Evolutionary conservation across 179 eudicot species (phyloP).

Genomic region (Silene noctiflora): DNA sequence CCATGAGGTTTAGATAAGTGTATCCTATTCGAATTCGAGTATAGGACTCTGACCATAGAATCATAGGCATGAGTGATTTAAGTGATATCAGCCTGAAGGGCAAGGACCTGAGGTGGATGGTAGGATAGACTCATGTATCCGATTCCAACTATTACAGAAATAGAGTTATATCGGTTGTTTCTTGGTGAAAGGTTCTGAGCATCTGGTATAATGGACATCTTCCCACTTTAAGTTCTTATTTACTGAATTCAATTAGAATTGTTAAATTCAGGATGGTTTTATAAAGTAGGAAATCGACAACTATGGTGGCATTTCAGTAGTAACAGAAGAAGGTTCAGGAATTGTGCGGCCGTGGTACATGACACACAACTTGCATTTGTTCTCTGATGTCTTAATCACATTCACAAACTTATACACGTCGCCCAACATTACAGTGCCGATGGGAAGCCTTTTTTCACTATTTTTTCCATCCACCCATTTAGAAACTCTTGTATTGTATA

Average conservation of each 20-base stretch:
- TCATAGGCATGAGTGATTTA: neutral
- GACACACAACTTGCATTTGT: no score
- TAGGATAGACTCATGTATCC: neutral
- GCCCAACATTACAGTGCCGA: neutral
- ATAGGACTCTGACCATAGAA: neutral
- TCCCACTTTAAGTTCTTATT: neutral
- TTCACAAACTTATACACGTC: neutral
- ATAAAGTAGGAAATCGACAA: neutral
- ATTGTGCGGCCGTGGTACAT: neutral
- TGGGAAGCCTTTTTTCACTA: neutral
- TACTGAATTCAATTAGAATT: neutral
- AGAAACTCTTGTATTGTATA: neutral
- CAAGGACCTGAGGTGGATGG: neutral
- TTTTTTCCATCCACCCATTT: neutral
- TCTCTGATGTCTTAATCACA: no score
- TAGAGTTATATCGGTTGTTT: neutral
- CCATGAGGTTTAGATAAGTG: constrained; percentile 4
- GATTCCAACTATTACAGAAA: neutral
- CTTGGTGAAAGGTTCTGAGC: neutral
- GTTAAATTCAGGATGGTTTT: no score
- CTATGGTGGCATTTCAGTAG: neutral
- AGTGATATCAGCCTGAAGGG: neutral
- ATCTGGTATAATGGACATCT: neutral
- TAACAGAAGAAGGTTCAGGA: neutral
- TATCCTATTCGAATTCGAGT: constrained; percentile 9